phyloP scores from a whole-genome alignment of 1,139 yeast genomes.

The Geotrichum restrictum region DNA sequence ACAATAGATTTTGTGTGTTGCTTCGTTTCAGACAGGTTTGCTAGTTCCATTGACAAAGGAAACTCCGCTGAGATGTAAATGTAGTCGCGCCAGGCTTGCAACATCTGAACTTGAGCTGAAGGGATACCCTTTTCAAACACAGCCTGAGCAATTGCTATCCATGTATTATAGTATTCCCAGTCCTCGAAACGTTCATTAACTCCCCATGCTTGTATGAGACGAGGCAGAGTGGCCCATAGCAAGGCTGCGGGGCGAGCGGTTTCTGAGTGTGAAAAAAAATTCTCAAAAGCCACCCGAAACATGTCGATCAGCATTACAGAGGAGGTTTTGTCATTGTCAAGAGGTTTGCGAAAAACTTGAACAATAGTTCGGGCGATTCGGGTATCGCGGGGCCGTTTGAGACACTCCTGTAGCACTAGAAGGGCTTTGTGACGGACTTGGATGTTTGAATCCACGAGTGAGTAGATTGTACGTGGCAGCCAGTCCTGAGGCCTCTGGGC shows the following conservation, averaged over 20 bases:
- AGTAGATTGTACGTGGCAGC: conserved; percentile 28
- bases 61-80: conserved; percentile 6
- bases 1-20: conserved; percentile 1
- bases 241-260: conserved; percentile 25
- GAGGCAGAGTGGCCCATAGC: conserved; percentile 26
- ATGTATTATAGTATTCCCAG: conserved; percentile 25
- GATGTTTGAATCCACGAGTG: conserved; percentile 25
- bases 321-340: conserved; percentile 11
- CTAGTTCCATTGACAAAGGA: conserved; percentile 3
- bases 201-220: conserved; percentile 22
- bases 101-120: conserved; percentile 2
- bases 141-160: conserved; percentile 25
- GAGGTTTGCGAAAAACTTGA: conserved; percentile 22
- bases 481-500: conserved; percentile 26
- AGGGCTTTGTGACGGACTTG: conserved; percentile 28
- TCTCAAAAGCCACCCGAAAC: conserved; percentile 20
- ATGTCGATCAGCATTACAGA: conserved; percentile 21
- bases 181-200: conserved; percentile 23
- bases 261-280: conserved; percentile 19
- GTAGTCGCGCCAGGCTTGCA: conserved; percentile 12
- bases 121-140: conserved; percentile 22
- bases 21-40: not conserved
- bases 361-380: conserved; percentile 14
- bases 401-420: conserved; percentile 26
- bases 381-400: conserved; percentile 23